Evolutionary conservation across 2,329 filamentous ascomycete species (phyloP).

Genomic region (Claviceps spartinae): DNA sequence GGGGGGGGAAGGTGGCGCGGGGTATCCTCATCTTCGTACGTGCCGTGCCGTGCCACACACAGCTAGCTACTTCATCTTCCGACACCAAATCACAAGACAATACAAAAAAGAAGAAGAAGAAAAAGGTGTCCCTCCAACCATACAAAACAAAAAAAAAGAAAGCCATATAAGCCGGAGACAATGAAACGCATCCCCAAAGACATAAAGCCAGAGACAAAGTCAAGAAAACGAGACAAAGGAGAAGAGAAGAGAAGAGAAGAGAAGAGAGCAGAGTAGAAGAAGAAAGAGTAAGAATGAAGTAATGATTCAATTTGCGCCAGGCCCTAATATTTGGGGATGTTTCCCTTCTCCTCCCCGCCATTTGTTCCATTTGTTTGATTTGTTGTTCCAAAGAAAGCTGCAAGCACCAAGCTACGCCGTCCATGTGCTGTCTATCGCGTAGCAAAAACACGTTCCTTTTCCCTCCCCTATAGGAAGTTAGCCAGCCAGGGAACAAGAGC

Average conservation of each 20-base stretch:
- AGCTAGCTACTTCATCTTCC: background rate
- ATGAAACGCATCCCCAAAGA: too few relatives aligned
- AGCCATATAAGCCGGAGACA: too few relatives aligned
- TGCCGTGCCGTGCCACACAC: background rate
- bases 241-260: background rate
- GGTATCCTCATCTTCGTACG: slow-evolving; percentile 5
- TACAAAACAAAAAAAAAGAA: background rate
- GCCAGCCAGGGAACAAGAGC: slow-evolving; percentile 39
- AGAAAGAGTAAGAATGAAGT: background rate
- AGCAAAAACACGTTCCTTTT: background rate
- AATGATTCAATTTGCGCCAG: slow-evolving; percentile 1
- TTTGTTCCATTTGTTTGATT: background rate
- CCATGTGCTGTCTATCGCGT: background rate
- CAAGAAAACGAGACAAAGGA: background rate
- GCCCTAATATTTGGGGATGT: background rate
- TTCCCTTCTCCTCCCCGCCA: background rate
- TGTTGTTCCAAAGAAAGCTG: slow-evolving; percentile 1
- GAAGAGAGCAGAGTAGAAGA: background rate
- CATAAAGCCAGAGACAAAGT: too few relatives aligned
- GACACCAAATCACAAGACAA: background rate
- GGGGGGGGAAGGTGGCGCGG: background rate
- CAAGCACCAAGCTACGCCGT: background rate
- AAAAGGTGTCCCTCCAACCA: background rate
- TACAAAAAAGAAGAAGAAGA: background rate
- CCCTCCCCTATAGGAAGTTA: slow-evolving; percentile 30